These are phyloP conservation scores for Bipolaris gigantea DNA, from an alignment of 2,329 filamentous ascomycete species.

Conservation along the genomic window DNA sequence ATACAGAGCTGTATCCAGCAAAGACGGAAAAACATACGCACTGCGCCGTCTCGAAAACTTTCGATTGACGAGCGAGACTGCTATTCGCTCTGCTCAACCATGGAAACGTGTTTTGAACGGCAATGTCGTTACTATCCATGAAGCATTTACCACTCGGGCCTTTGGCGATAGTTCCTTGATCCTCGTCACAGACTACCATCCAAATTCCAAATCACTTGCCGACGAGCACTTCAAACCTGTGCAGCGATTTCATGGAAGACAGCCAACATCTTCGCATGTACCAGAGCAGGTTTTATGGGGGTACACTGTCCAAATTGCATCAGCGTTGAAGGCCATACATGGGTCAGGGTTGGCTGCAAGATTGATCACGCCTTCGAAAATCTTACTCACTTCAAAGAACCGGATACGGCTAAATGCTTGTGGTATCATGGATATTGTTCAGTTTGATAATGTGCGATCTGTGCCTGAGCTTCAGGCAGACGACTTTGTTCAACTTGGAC, in stretches of 20 bases:
- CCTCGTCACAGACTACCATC: slow-evolving; percentile 91
- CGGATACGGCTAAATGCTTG: slow-evolving; percentile 86
- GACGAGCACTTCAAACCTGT: slow-evolving; percentile 70
- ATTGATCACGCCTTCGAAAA: slow-evolving; percentile 83
- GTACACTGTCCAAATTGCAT: slow-evolving; percentile 89
- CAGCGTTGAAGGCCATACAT: slow-evolving; percentile 85
- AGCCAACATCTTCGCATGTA: slow-evolving; percentile 44
- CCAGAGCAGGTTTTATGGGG: slow-evolving; percentile 81
- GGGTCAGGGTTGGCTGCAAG: slow-evolving; percentile 77
- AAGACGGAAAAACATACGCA: slow-evolving; percentile 86
- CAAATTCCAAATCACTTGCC: slow-evolving; percentile 83
- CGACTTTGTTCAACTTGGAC: slow-evolving; percentile 82
- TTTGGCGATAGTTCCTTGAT: slow-evolving; percentile 96
- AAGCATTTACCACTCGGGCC: slow-evolving; percentile 88
- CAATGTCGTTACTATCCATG: slow-evolving; percentile 81
- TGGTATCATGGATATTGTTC: slow-evolving; percentile 84
- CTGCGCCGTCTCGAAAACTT: slow-evolving; percentile 87
- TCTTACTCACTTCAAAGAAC: slow-evolving; percentile 87
- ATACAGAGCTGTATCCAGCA: slow-evolving; percentile 88
- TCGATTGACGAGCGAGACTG: slow-evolving; percentile 83
- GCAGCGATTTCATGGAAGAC: slow-evolving; percentile 45
- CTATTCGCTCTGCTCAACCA: slow-evolving; percentile 80
- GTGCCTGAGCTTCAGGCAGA: slow-evolving; percentile 80
- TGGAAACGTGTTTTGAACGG: slow-evolving; percentile 86
- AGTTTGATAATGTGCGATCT: slow-evolving; percentile 71